Evolutionary conservation across 2,329 filamentous ascomycete genomes (phyloP), one percentile per base, ranked within the genome.

Genomic region (Talaromyces atroroseus): DNA sequence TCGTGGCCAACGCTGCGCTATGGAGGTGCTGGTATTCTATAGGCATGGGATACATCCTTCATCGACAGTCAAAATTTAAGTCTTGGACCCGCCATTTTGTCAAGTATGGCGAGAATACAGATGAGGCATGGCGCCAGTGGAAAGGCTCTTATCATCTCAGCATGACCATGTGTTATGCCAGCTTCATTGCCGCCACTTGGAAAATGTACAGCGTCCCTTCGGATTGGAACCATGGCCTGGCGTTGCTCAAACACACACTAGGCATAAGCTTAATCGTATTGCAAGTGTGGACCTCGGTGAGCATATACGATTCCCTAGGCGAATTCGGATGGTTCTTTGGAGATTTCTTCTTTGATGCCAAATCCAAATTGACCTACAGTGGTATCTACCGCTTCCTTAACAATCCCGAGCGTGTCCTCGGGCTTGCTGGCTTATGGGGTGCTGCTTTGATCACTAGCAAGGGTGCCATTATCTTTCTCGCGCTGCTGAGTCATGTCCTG

Each of bases 301-400:
- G 91, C 71, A 92, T 97, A 63, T 95, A 97, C 71, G 91, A 96
- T 51, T 95, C 90, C 1, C 83, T 99, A 0, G 94, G 94, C 56
- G 94, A 99, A 68, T 99, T 97, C 66, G 94, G 94, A 65, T 99
- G 92, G 92, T 97, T 97, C 78, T 97, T 92, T 68, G 94, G 94
- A 18, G 94, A 99, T 70, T 99, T 97, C 78, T 97, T 99, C 80
- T 96, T 94, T 69, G 90, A 96, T 60, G 87, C 90, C 47, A 84
- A 86, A 11, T 87, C 87, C 12, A 95, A 94, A 74, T 80, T 97
- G 60, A 97, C 90, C 0, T 99, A 99, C 74, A 91, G 88, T 63
- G 95, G 92, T 60, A 99, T 99, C 66, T 99, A 99, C 72, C 90
- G 94, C 49, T 99, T 95, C 75, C 79, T 99, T 63, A 99, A 99